These are phyloP conservation scores for Acorus calamus DNA, from an alignment of 106 monocot species.

Conservation along the genomic window DNA sequence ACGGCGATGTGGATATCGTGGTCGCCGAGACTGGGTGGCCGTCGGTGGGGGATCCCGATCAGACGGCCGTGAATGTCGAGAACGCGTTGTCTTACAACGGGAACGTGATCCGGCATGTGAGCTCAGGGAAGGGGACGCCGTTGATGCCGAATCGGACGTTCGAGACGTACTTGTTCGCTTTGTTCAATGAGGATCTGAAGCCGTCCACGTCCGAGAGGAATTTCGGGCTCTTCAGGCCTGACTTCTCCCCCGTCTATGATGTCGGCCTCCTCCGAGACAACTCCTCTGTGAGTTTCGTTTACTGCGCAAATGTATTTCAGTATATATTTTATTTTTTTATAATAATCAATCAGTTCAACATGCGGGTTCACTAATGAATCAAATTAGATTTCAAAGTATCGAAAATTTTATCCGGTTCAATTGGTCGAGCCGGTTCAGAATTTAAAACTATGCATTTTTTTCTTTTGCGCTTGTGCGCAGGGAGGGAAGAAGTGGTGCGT, in stretches of 20 bases:
- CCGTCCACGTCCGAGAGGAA: constrained; percentile 65
- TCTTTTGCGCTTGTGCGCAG: not conserved
- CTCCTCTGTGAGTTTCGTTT: no score
- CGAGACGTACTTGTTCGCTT: constrained; percentile 67
- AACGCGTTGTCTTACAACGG: constrained; percentile 45
- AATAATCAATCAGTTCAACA: no score
- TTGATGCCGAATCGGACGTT: constrained; percentile 69
- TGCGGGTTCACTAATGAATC: no score
- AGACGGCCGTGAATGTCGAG: constrained; percentile 30
- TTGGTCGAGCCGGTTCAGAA: no score
- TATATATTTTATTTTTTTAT: no score
- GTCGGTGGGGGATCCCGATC: constrained; percentile 39
- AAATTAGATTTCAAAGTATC: no score
- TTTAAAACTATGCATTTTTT: no score
- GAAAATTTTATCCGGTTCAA: no score
- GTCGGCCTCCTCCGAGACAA: constrained; percentile 37
- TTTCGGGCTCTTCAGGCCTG: constrained; percentile 60
- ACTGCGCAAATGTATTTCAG: no score
- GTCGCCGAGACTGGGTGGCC: constrained; percentile 97
- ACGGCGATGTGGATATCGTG: constrained; percentile 69
- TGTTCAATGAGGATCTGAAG: constrained; percentile 84
- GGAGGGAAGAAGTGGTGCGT: constrained; percentile 58
- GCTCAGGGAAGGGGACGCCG: constrained; percentile 65
- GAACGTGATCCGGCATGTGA: constrained; percentile 42
- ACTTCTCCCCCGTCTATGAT: constrained; percentile 68